Evolutionary conservation across 768 basidiomycete genomes (phyloP).

Genomic region (Tulasnella sp.): DNA sequence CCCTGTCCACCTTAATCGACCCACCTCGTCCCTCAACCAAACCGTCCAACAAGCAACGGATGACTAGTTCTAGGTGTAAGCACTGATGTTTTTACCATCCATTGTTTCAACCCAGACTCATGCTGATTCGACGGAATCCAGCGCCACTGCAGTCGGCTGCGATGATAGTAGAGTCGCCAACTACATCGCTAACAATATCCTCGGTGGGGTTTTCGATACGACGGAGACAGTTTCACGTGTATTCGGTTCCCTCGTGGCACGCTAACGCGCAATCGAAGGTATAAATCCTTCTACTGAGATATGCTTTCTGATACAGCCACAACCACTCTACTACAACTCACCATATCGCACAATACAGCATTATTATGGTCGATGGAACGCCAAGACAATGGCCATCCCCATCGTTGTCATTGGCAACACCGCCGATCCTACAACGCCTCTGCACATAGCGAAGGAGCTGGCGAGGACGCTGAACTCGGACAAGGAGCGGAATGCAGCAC

Average conservation of each 20-base stretch:
- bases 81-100: too few relatives aligned
- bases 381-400: not conserved
- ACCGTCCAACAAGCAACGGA: too few relatives aligned
- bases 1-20: too few relatives aligned
- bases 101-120: too few relatives aligned
- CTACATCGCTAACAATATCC: conserved; percentile 11
- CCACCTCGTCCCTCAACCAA: too few relatives aligned
- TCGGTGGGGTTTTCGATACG: conserved; percentile 4
- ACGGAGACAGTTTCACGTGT: not conserved
- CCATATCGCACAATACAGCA: not conserved
- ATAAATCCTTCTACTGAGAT: not conserved
- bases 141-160: too few relatives aligned
- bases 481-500: not conserved
- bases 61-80: too few relatives aligned
- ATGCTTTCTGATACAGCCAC: not conserved
- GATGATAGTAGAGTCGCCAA: too few relatives aligned
- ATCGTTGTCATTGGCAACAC: not conserved
- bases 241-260: not conserved
- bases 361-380: not conserved
- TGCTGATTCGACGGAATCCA: too few relatives aligned
- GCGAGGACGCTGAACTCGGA: not conserved
- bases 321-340: not conserved
- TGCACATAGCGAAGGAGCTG: not conserved
- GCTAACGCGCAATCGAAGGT: too few relatives aligned
- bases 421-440: not conserved